Conservation (phyloP, 2,329 filamentous ascomycete species). For the Diaporthe citri region DNA sequence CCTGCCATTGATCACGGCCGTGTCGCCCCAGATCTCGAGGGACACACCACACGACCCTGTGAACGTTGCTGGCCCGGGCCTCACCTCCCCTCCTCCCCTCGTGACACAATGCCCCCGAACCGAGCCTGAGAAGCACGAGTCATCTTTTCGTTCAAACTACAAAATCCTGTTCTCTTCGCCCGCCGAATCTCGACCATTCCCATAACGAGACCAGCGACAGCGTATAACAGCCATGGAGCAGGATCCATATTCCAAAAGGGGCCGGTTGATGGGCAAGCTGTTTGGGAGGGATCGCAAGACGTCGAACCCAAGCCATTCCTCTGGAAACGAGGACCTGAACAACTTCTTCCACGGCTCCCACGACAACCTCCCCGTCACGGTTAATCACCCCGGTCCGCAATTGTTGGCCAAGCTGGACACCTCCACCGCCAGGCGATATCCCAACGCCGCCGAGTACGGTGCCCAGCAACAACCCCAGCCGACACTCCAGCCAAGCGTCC, state of each 20-base stretch:
- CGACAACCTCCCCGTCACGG: slow-evolving; percentile 64
- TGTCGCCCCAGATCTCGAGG: slow-evolving; percentile 33
- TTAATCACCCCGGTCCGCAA: slow-evolving; percentile 63
- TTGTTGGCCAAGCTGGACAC: slow-evolving; percentile 67
- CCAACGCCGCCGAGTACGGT: slow-evolving; percentile 63
- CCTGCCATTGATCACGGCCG: slow-evolving; percentile 38
- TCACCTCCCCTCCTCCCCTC: slow-evolving; percentile 2
- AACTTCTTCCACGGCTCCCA: slow-evolving; percentile 70
- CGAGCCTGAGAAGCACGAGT: slow-evolving; percentile 37
- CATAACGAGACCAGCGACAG: slow-evolving; percentile 16
- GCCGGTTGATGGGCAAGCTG: slow-evolving; percentile 74
- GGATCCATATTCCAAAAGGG: slow-evolving; percentile 52
- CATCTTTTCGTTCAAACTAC: slow-evolving; percentile 26
- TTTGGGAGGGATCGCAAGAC: slow-evolving; percentile 60
- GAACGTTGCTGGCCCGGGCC: slow-evolving; percentile 7
- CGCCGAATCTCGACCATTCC: not conserved
- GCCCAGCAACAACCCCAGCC: slow-evolving; percentile 44
- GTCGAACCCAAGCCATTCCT: slow-evolving; percentile 53
- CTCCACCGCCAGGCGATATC: slow-evolving; percentile 66
- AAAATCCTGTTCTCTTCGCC: slow-evolving; percentile 14
- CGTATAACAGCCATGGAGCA: slow-evolving; percentile 36
- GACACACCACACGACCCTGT: slow-evolving; percentile 10
- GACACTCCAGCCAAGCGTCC: slow-evolving; percentile 50
- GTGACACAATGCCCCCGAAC: slow-evolving; percentile 31
- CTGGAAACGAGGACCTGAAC: slow-evolving; percentile 63